Evolutionary conservation across 352 stramenopile genomes (phyloP), one percentile per base, ranked within the genome.

Genomic region (Phytopythium boreale): DNA sequence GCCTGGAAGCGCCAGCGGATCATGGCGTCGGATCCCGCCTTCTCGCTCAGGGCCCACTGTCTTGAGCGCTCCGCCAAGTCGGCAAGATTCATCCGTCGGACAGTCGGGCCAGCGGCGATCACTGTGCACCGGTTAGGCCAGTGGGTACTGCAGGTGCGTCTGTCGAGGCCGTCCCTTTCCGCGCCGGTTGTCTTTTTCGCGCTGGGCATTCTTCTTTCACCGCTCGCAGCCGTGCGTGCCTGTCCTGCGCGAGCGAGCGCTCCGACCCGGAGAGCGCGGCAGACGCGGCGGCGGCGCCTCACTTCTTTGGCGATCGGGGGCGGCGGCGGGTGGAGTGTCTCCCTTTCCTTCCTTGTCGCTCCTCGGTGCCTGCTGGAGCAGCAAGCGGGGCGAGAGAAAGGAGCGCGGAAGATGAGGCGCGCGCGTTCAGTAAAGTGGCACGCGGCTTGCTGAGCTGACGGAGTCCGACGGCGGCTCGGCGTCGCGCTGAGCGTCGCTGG

Each of bases 161-260:
- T 49, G 19, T 15, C 43, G 43, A n/a, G 15, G 4, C 39, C 39
- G 39, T 11, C 14, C 39, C 39, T 46, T n/a, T 46, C 17, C 19
- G 39, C 7, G 39, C 14, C 14, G 26, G 19, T 49, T 49, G 43
- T 19, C 49, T 56, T 56, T 56, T 56, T 56, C 49, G 49, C 27
- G 12, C 49, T 3, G 49, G 49, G 24, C 24, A n/a, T 56, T 36
- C 49, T 56, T 56, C 49, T 56, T 56, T 17, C 49, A 56, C 47
- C 14, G 15, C 4, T 14, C 19, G 19, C 43, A n/a, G 19, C 7
- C 43, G 12, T 49, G 41, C 41, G 29, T 7, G 29, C 29, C 29
- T 2, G 34, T 39, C 43, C 19, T 49, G 41, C 43, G 9, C 43
- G 19, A 39, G 7, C 34, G 34, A 10, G 4, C 34, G 34, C 34